Evolutionary conservation across 805 yeast species (phyloP), one percentile per base, ranked within the genome.

Genomic region (Blastobotrys attinorum): DNA sequence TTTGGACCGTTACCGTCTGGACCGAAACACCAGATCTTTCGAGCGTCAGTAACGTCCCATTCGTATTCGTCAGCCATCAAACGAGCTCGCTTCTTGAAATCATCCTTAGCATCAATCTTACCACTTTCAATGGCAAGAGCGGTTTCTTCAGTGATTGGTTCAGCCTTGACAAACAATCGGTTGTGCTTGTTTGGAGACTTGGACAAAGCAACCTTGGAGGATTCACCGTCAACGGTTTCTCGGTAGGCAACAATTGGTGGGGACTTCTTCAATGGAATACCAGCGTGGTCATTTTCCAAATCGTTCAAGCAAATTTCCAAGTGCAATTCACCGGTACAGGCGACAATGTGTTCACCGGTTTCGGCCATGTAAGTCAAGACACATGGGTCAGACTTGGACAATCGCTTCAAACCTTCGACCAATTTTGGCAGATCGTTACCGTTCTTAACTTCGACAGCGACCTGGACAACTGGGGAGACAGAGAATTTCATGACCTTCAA

Each of bases 1-100:
- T 90, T 90, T 66, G 98, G 89, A 76, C 98, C 98, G 71, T 77
- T 81, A 75, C 97, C 97, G 69, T 90, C 98, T 70, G 98, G 97
- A 78, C 98, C 98, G 88, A 90, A 90, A 84, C 96, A 87, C 98
- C 98, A 90, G 69, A 90, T 92, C 92, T 92, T 90, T 84, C 98
- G 89, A 75, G 97, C 98, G 69, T 90, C 98, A 62, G 96, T 81
- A 70, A 92, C 97, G 70, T 90, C 97, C 98, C 98, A 90, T 62
- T 90, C 96, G 83, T 73, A 92, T 71, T 92, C 96, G 71, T 90
- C 97, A 69, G 97, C 97, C 80, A 90, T 78, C 69, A 86, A 65
- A 83, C 97, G 89, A 63, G 97, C 98, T 81, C 98, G 89, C 63
- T 86, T 84, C 82, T 90, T 90, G 86, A 90, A 79, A 78, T 90